Evolutionary conservation across 2,329 filamentous ascomycete species (phyloP), one percentile per base, ranked within the genome.

Genomic region (Periconia digitata): DNA sequence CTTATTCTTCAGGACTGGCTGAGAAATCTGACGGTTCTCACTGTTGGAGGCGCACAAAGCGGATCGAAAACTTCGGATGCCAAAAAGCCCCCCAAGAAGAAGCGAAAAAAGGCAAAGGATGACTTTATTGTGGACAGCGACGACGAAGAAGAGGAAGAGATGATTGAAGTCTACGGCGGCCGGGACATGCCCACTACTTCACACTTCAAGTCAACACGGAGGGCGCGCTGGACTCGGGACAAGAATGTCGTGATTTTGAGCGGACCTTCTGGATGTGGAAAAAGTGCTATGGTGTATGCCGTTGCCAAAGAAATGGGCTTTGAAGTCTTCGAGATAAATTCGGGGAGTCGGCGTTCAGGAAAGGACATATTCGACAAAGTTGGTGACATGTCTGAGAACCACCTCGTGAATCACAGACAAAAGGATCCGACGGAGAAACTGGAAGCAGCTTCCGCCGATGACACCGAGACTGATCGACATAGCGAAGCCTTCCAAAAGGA

Each of bases 381-480:
- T 38, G 95, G 94, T 35, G 91, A 99, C 71, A 97, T 99, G 92
- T 94, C 91, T 3, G 86, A 86, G 52, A 97, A 99, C 61, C 94
- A 99, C 70, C 80, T 96, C 1, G 92, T 99, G 17, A 84, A 85
- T 55, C 78, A 67, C 46, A 52, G 69, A 60, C 40, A 69, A 56
- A 40, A 50, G 12, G 53, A 57, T 32, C 40, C 39, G 12, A 45
- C 77, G 75, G 41, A 44, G 1, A 55, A 59, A 29, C 42, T 55
- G 21, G 46, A 55, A 3, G 8, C 45, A 8, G 16, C 42, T 12
- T 15, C 47, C 3, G 40, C 46, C 7, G 57, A 59, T 1, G 66
- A 72, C 20, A 70, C 71, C 27, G 73, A 76, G 15, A 58, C 64
- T 2, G 68, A 67, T 37, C 61, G 56, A 0, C 62, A 71, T 16